Base-by-base conservation (phyloP, 805 yeast species). In the Saccharomyces kudriavzevii region DNA sequence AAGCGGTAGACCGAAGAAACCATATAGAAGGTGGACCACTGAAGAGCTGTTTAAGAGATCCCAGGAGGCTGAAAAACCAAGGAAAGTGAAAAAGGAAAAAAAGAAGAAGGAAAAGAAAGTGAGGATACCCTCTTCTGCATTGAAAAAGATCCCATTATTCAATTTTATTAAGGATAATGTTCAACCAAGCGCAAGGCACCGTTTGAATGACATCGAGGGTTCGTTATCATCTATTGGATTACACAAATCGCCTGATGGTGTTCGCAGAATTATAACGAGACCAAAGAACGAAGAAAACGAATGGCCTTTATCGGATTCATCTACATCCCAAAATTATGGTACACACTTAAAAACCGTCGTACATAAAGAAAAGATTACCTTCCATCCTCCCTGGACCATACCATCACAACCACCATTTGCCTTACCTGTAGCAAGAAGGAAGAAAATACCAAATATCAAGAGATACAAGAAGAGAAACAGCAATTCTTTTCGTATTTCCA, bases 361-460 rank as follows among this genome's bases (percentile, higher is more conserved):
- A 11, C 62, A 58, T 35, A 63, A 63, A 45, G 72, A 69, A 50
- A 67, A 64, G 46, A 50, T 59, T 28, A 53, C 55, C 28, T 63
- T 68, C 28, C 72, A 69, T 56, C 70, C 72, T 10, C 72, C 72
- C 14, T 69, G 72, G 72, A 43, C 27, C 6, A 24, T 69, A 14
- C 72, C 72, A 2, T 27, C 29, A 3, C 56, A 60, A 54, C 70
- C 70, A 9, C 72, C 72, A n/a, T 49, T 56, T 46, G 59, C 65
- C 1, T 51, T 69, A 45, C 70, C 72, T 6, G 56, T 63, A 9
- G 70, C 70, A 1, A 60, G 65, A 47, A 60, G 66, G 51, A 63
- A 54, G 47, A 60, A 58, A 22, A 62, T 57, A 22, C 31, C 50
- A 9, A 53, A 26, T 14, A 35, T 40, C 43, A 22, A 51, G 40